Evolutionary conservation across 768 basidiomycete species (phyloP).

Genomic region (Xerocomus potaroensis): DNA sequence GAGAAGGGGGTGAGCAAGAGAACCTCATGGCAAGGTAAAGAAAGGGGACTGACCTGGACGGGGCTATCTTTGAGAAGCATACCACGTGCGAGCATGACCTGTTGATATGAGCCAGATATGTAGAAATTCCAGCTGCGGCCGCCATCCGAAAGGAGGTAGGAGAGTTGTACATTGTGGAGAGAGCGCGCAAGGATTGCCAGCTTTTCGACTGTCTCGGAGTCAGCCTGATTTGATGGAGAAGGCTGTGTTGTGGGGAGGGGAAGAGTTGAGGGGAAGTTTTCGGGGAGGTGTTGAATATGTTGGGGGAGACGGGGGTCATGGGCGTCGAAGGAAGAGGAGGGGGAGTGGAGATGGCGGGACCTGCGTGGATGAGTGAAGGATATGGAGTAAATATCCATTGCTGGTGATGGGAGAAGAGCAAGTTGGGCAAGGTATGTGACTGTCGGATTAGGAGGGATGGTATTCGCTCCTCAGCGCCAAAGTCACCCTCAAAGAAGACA

Average conservation of each 20-base stretch:
- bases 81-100: conserved; percentile 87
- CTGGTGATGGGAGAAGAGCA: conserved; percentile 1
- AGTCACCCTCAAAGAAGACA: conserved; percentile 4
- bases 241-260: conserved; percentile 37
- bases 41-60: conserved; percentile 54
- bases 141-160: conserved; percentile 69
- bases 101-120: conserved; percentile 86
- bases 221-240: conserved; percentile 36
- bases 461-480: conserved; percentile 23
- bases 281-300: conserved; percentile 33
- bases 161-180: conserved; percentile 78
- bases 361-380: conserved; percentile 90
- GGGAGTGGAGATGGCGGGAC: conserved; percentile 58
- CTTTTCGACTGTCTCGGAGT: conserved; percentile 74
- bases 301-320: conserved; percentile 44
- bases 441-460: conserved; percentile 25
- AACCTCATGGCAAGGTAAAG: background rate
- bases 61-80: conserved; percentile 88
- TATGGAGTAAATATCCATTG: conserved; percentile 93
- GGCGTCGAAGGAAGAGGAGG: conserved; percentile 62
- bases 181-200: conserved; percentile 77
- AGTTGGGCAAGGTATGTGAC: conserved; percentile 18
- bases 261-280: conserved; percentile 33
- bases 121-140: conserved; percentile 80
- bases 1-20: conserved; percentile 18